Percentiles rank a stretch among this genome's conserved stretches.
Evolutionary conservation across 805 yeast species (phyloP).

Genomic region (Jamesozyma gamospora): DNA sequence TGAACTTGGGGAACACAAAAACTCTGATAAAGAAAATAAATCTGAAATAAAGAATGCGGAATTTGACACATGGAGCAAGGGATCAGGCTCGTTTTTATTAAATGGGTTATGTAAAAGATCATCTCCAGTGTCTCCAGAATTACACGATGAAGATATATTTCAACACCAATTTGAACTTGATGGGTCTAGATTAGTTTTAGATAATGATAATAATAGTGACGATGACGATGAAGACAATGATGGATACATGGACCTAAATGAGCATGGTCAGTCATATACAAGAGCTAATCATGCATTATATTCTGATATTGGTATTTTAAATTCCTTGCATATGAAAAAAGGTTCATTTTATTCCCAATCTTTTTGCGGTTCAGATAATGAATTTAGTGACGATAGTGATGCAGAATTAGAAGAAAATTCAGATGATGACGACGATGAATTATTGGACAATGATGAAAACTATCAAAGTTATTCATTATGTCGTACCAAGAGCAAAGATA

Average conservation of each 20-base stretch:
- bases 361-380: conserved; percentile 11
- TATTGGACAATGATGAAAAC: conserved; percentile 24
- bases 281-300: conserved; percentile 53
- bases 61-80: not conserved
- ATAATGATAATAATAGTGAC: conserved; percentile 38
- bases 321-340: conserved; percentile 10
- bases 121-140: conserved; percentile 9
- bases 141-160: conserved; percentile 24
- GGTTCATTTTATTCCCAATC: conserved; percentile 14
- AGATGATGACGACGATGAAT: conserved; percentile 13
- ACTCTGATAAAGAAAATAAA: conserved; percentile 13
- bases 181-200: conserved; percentile 16
- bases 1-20: not conserved
- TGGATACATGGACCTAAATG: conserved; percentile 71
- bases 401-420: conserved; percentile 9
- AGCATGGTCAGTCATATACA: conserved; percentile 67
- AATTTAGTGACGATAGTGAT: conserved; percentile 9
- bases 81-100: conserved; percentile 6
- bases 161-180: conserved; percentile 38
- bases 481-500: conserved; percentile 27
- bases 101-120: conserved; percentile 9
- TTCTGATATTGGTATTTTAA: conserved; percentile 25
- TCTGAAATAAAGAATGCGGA: conserved; percentile 3
- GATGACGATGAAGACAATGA: conserved; percentile 26
- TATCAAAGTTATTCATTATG: conserved; percentile 26